These are phyloP conservation scores for Termitomyces sp. DNA, from an alignment of 768 basidiomycete species.

Conservation along the genomic window DNA sequence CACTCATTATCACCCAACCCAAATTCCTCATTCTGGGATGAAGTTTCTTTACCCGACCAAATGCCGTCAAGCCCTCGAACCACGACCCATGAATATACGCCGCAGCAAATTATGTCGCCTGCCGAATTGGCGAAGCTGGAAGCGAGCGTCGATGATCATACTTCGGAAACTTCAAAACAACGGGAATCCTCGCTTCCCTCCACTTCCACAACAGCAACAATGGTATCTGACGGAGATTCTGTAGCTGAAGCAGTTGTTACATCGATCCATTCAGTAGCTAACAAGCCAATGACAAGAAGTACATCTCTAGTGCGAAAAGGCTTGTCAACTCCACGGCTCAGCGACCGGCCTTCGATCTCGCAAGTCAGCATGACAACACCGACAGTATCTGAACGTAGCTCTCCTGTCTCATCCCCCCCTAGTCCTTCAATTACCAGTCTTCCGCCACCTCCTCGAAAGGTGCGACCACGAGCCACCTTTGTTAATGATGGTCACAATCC, in stretches of 20 bases:
- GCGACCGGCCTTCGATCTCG: conserved; percentile 29
- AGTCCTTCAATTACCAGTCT: conserved; percentile 31
- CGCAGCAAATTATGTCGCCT: conserved; percentile 63
- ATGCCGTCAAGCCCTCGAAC: conserved; percentile 29
- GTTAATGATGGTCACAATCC: conserved; percentile 9
- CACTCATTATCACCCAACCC: conserved; percentile 18
- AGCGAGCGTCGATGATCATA: conserved; percentile 34
- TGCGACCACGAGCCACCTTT: conserved; percentile 20
- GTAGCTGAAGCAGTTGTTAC: conserved; percentile 14
- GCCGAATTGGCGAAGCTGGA: conserved; percentile 60
- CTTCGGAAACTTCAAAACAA: conserved; percentile 20
- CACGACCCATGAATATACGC: conserved; percentile 40
- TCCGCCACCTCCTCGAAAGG: conserved; percentile 51
- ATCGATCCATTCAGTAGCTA: conserved; percentile 11
- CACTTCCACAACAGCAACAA: conserved; percentile 24
- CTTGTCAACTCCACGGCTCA: conserved; percentile 11
- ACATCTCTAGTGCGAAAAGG: conserved; percentile 14
- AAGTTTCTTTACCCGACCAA: conserved; percentile 25
- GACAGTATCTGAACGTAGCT: conserved; percentile 13
- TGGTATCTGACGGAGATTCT: conserved; percentile 24
- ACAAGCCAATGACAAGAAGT: conserved; percentile 13
- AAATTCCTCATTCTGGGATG: conserved; percentile 44
- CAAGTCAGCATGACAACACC: conserved; percentile 21
- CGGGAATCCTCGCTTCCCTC: conserved; percentile 35
- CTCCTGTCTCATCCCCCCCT: conserved; percentile 15